These are phyloP conservation scores for Scutellaria barbata DNA, from an alignment of 257 asterid species.

Conservation along the genomic window DNA sequence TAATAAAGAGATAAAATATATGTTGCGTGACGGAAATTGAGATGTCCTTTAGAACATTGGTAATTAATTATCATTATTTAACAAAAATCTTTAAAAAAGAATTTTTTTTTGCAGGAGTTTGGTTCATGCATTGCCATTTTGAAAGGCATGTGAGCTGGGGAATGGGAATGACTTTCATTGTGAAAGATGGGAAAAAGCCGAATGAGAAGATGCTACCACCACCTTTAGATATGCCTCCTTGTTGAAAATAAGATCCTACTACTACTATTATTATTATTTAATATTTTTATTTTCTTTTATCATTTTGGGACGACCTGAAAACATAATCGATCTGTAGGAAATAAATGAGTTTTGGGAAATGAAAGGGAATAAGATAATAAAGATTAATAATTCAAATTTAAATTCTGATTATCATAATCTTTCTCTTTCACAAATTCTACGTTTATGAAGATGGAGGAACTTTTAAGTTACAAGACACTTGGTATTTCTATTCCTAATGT, in stretches of 20 bases:
- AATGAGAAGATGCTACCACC: conserved; percentile 46
- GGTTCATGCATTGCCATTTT: conserved; percentile 59
- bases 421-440: no score
- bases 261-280: neutral
- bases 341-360: neutral
- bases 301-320: conserved; percentile 29
- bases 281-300: neutral
- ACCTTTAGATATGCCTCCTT: conserved; percentile 50
- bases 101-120: conserved; percentile 56
- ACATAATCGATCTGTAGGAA: neutral
- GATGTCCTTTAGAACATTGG: no score
- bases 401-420: no score
- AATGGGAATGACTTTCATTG: conserved; percentile 52
- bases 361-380: no score
- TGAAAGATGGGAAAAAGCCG: conserved; percentile 40
- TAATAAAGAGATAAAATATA: no score
- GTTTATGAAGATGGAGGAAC: no score
- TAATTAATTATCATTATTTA: no score
- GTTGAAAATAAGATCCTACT: conserved; percentile 26
- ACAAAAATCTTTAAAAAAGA: neutral
- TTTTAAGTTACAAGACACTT: no score
- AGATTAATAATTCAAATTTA: no score
- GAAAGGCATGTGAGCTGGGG: conserved; percentile 55
- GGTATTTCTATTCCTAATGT: no score
- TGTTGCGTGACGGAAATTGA: no score